Base-by-base conservation (phyloP, 805 yeast genomes). In the Candida cerambycidarum region DNA sequence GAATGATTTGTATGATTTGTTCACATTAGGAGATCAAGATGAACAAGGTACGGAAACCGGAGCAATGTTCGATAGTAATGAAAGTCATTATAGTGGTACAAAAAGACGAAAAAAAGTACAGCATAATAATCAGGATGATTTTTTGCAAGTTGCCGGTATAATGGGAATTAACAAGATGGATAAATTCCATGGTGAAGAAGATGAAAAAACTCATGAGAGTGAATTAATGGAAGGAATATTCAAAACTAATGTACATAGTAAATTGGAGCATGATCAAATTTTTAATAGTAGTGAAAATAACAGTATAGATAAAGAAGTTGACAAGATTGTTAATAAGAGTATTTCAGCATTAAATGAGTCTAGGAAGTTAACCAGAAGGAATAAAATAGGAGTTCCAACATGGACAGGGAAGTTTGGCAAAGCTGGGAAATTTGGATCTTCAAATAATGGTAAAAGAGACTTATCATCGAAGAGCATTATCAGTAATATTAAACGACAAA, bases 341-440 rank as follows among this genome's bases (percentile, higher is more conserved):
- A 69, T 82, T 0, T 66, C 65, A 14, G 83, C 82, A 0, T 60
- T 86, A 43, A 70, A 77, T 41, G 76, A 77, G 45, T 87, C 96
- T 0, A 63, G 89, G 31, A 70, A 65, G 36, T 58, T 65, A 16
- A 71, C 89, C 1, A 51, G 74, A 15, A 61, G 59, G 41, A 67
- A 57, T 38, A 58, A 54, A 18, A 70, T 90, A 23, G 96, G 96
- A 4, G 82, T 85, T 0, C 98, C 97, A 0, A 92, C 99, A 0
- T 93, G 97, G 95, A 92, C 99, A 0, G 99, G 99, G 0, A 79
- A 78, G 51, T 88, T 83, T 69, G 99, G 99, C 0, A 61, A 67
- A 14, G 96, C 96, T 0, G 97, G 96, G 1, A 76, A 71, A 50
- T 24, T 28, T 16, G 39, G 39, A 3, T 12, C n/a, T n/a, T n/a